These are phyloP conservation scores for Myriosclerotinia duriaeana DNA, from an alignment of 2,329 filamentous ascomycete genomes.

Conservation along the genomic window DNA sequence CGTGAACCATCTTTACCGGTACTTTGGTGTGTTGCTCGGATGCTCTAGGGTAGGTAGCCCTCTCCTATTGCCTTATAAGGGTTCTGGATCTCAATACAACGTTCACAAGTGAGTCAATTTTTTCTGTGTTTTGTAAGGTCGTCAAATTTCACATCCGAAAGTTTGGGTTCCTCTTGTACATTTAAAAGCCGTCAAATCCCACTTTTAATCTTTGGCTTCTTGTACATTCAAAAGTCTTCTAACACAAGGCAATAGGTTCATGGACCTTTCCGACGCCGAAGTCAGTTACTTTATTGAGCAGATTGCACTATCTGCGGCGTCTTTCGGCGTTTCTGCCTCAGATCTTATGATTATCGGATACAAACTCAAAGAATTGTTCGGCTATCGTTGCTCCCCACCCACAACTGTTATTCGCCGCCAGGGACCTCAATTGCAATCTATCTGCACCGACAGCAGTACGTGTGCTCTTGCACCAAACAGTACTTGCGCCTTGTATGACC, in stretches of 20 bases:
- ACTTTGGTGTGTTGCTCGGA: slow-evolving; percentile 58
- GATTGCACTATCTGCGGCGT: slow-evolving; percentile 55
- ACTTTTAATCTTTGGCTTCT: not conserved
- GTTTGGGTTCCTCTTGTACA: not conserved
- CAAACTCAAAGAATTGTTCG: slow-evolving; percentile 53
- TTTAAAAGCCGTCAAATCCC: not conserved
- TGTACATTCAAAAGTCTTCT: slow-evolving; percentile 5
- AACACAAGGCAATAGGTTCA: slow-evolving; percentile 45
- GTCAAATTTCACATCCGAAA: not conserved
- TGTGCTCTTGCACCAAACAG: slow-evolving; percentile 51
- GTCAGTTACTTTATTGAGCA: slow-evolving; percentile 60
- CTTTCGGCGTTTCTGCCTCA: slow-evolving; percentile 56
- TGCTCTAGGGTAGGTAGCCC: slow-evolving; percentile 52
- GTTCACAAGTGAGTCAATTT: slow-evolving; percentile 48
- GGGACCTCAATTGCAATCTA: slow-evolving; percentile 52
- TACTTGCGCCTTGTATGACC: slow-evolving; percentile 49
- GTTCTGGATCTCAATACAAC: slow-evolving; percentile 49
- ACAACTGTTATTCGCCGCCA: slow-evolving; percentile 48
- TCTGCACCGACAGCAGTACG: slow-evolving; percentile 54
- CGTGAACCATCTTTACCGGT: slow-evolving; percentile 61
- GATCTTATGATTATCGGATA: slow-evolving; percentile 52
- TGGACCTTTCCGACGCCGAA: slow-evolving; percentile 53
- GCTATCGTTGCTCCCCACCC: slow-evolving; percentile 50
- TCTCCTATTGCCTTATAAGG: slow-evolving; percentile 52
- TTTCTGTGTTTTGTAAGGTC: not conserved